Evolutionary conservation across 768 basidiomycete genomes (phyloP).

Genomic region (Russula brevipes): DNA sequence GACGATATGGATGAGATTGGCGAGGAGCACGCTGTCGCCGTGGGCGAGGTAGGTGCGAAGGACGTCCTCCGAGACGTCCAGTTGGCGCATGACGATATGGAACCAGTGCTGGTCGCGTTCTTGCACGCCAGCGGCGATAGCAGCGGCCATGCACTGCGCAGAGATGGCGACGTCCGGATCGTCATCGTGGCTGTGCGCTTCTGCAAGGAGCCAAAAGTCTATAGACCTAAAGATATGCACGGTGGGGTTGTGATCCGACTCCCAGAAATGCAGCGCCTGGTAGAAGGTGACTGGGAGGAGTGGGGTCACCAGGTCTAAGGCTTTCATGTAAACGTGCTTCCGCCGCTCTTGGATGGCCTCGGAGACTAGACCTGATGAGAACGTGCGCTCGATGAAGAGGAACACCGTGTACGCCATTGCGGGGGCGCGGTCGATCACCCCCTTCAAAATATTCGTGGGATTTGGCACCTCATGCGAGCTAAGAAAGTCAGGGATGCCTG

Average conservation of each 20-base stretch:
- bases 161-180: slow-evolving; percentile 19
- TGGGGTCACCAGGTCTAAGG: slow-evolving; percentile 8
- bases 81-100: slow-evolving; percentile 5
- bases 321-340: slow-evolving; percentile 11
- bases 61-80: slow-evolving; percentile 4
- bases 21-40: slow-evolving; percentile 18
- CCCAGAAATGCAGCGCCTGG: slow-evolving; percentile 13
- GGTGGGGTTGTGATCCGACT: slow-evolving; percentile 6
- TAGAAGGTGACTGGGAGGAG: slow-evolving; percentile 18
- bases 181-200: slow-evolving; percentile 14
- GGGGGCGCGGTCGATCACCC: slow-evolving; percentile 7
- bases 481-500: slow-evolving; percentile 18
- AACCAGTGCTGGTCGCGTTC: slow-evolving; percentile 18
- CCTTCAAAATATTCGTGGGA: background rate
- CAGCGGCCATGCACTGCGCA: slow-evolving; percentile 14
- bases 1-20: slow-evolving; percentile 20
- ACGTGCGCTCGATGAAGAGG: slow-evolving; percentile 18
- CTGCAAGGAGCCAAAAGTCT: slow-evolving; percentile 18
- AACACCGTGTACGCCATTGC: slow-evolving; percentile 18
- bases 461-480: slow-evolving; percentile 12
- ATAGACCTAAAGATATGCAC: slow-evolving; percentile 8
- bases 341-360: slow-evolving; percentile 13
- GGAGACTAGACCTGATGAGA: slow-evolving; percentile 14
- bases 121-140: slow-evolving; percentile 1
- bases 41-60: slow-evolving; percentile 7